These are phyloP conservation scores for Thymus quinquecostatus DNA, from an alignment of 257 asterid genomes.

Conservation along the genomic window DNA sequence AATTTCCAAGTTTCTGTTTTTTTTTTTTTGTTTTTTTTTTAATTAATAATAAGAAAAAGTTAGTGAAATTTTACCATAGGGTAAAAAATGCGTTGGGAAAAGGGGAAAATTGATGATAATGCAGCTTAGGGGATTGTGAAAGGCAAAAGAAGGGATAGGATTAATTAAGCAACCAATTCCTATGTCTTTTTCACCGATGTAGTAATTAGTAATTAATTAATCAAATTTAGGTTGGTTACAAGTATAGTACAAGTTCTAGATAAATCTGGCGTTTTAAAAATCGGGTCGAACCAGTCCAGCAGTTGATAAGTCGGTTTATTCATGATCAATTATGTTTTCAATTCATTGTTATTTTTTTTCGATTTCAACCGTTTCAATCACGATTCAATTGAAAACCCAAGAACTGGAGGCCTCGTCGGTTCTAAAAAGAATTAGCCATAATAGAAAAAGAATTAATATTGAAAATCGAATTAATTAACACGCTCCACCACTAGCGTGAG, in stretches of 20 bases:
- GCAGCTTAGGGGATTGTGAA: conserved; percentile 73
- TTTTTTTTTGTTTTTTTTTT: conserved; percentile 19
- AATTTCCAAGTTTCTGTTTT: conserved; percentile 16
- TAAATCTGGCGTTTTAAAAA: no score
- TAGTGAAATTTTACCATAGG: not conserved
- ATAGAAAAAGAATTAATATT: no score
- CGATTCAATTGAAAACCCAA: no score
- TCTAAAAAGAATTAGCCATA: no score
- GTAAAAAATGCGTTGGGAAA: conserved; percentile 52
- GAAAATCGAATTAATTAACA: no score
- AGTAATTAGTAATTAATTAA: not conserved
- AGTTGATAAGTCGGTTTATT: no score
- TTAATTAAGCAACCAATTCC: conserved; percentile 55
- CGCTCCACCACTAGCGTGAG: not conserved
- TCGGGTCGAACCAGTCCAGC: no score
- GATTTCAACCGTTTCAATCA: no score
- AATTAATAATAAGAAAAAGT: not conserved
- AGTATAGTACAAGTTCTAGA: not conserved
- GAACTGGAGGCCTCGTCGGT: no score
- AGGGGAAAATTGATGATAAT: conserved; percentile 44
- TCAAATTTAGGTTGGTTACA: not conserved
- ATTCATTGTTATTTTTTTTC: no score
- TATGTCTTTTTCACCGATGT: conserved; percentile 35
- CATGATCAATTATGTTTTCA: no score
- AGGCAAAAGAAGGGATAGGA: conserved; percentile 43